A percentile compares a stretch with the other conserved stretches of the same genome.
Evolutionary conservation across 192 early-diverging fungal species (phyloP).

Genomic region (Dimargaris cristalligena): DNA sequence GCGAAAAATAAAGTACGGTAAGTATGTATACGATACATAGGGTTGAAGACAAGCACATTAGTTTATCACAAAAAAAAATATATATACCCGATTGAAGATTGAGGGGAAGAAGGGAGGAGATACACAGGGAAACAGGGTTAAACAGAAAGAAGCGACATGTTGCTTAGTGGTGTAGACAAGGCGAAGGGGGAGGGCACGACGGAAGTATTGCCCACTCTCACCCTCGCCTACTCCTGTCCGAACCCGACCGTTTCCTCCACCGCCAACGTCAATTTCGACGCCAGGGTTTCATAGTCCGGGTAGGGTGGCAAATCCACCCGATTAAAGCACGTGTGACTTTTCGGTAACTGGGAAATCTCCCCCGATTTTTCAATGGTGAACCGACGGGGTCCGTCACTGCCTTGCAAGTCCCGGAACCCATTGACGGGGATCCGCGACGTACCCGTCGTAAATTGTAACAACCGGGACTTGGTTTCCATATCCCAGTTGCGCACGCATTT

Average conservation of each 20-base stretch:
- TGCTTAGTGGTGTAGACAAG: no score
- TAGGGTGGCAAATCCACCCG: conserved; percentile 76
- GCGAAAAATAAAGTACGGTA: no score
- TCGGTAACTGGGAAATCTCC: conserved; percentile 53
- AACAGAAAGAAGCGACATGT: no score
- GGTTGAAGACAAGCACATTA: no score
- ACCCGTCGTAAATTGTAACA: conserved; percentile 81
- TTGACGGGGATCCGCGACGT: conserved; percentile 82
- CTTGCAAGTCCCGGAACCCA: conserved; percentile 82
- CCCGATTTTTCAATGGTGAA: conserved; percentile 77
- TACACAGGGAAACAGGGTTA: background rate
- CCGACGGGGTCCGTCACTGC: conserved; percentile 62
- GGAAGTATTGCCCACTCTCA: background rate
- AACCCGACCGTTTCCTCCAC: conserved; percentile 82
- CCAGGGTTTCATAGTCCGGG: conserved; percentile 40
- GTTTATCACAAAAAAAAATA: no score
- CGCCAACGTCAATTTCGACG: conserved; percentile 53
- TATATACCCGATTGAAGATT: background rate
- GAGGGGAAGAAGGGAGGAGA: background rate
- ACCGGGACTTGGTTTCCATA: conserved; percentile 46
- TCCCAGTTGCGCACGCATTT: conserved; percentile 11
- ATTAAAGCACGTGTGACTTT: conserved; percentile 83
- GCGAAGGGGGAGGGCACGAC: background rate
- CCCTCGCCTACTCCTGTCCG: conserved; percentile 38
- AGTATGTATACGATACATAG: no score